Evolutionary conservation across 768 basidiomycete genomes (phyloP), one percentile per base, ranked within the genome.

Genomic region (Suillus occidentalis): DNA sequence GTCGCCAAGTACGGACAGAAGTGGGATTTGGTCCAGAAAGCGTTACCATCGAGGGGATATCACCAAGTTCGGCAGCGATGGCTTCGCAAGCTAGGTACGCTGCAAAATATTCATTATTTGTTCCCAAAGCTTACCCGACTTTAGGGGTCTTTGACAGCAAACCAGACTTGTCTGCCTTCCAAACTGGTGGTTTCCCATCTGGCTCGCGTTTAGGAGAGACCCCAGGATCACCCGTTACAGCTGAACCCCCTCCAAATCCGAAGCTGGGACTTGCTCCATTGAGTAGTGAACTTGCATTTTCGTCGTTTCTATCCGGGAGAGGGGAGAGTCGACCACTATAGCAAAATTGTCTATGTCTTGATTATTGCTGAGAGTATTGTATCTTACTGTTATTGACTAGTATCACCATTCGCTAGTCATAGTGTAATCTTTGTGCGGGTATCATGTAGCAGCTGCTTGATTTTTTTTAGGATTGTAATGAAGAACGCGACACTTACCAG

Each of bases 21-120:
- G 64, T 74, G 78, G 78, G 78, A 81, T 49, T 60, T 80, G 58
- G 78, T 82, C 37, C 79, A 80, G 70, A 79, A 79, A 56, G 77
- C 77, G 9, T 64, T 81, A 52, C 77, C 79, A 25, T 78, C 78
- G 43, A 69, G 80, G 58, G 78, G 80, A 1, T 80, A 80, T 60
- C 80, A 81, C 61, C 79, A 81, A 68, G 80, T 81, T 49, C 77
- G 79, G 3, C 79, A 80, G 60, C 72, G 80, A n/a, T 81, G 80
- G 79, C 68, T 80, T 61, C 72, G 79, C 53, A 81, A 80, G 63
- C 62, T 80, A 2, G 79, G 80, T 76, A 53, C 50, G 76, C 62
- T 31, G 25, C 20, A 10, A n/a, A 28, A 42, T 50, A 60, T 9
- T 3, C 16, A 37, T 65, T 37, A 61, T 40, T 16, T 12, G n/a